These are phyloP conservation scores for Mortierella alpina DNA, from an alignment of 192 early-diverging fungal species.

Conservation along the genomic window DNA sequence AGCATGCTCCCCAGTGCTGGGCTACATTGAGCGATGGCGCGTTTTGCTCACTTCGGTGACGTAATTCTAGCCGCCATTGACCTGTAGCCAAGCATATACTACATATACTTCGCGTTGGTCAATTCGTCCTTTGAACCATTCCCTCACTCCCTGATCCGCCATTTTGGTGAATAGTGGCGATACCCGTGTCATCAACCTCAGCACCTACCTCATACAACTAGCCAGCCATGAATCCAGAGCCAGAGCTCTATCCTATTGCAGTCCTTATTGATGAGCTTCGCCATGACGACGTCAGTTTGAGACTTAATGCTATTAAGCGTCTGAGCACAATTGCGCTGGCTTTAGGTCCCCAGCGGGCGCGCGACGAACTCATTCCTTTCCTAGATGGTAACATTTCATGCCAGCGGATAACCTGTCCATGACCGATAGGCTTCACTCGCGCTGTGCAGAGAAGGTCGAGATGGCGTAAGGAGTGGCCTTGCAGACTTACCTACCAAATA, in stretches of 20 bases:
- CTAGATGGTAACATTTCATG: slow-evolving; percentile 78
- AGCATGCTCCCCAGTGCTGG: too few species aligned
- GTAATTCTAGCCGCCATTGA: too few species aligned
- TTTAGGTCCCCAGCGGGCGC: slow-evolving; percentile 93
- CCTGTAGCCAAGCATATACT: too few species aligned
- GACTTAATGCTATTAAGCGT: slow-evolving; percentile 85
- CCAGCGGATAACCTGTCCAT: neutral
- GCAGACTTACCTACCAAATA: neutral
- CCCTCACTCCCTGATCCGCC: neutral
- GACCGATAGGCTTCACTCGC: neutral
- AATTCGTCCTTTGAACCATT: too few species aligned
- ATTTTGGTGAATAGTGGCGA: neutral
- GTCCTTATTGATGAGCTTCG: slow-evolving; percentile 92
- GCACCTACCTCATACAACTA: neutral
- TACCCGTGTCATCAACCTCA: neutral
- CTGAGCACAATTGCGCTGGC: slow-evolving; percentile 90
- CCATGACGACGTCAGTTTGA: slow-evolving; percentile 87
- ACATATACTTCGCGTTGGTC: neutral
- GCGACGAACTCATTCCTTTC: slow-evolving; percentile 97
- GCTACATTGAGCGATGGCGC: too few species aligned
- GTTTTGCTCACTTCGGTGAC: too few species aligned
- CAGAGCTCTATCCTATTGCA: slow-evolving; percentile 84
- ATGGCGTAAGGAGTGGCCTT: neutral
- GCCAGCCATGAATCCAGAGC: slow-evolving; percentile 50
- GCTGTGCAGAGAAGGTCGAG: neutral